Evolutionary conservation across 148 eudicot species (phyloP).

Genomic region (Arbutus unedo): DNA sequence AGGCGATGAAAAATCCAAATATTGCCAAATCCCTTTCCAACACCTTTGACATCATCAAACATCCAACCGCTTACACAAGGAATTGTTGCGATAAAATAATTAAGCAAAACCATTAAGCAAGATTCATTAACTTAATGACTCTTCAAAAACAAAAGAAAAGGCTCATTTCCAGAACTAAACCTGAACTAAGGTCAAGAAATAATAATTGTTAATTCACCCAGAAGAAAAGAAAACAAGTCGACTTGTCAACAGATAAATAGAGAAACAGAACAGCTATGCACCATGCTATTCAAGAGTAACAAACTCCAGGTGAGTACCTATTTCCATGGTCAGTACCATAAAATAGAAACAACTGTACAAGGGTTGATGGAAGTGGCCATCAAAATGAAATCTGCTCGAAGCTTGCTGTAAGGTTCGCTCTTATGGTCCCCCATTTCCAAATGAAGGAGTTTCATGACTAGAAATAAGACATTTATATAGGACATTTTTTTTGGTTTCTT

Average conservation of each 20-base stretch:
- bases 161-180: neutral
- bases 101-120: neutral
- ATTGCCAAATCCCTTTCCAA: constrained; percentile 92
- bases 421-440: too few species aligned
- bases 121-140: too few species aligned
- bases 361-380: neutral
- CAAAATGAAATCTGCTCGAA: neutral
- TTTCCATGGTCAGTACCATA: neutral
- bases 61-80: constrained; percentile 10
- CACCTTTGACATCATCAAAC: constrained; percentile 33
- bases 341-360: neutral
- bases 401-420: neutral
- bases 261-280: neutral
- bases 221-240: neutral
- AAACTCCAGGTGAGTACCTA: neutral
- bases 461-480: too few species aligned
- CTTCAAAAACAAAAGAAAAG: neutral
- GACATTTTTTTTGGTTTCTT: too few species aligned
- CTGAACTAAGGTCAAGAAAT: neutral
- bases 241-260: neutral
- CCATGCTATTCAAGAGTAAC: neutral
- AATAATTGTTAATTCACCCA: neutral
- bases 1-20: constrained; percentile 92
- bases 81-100: neutral
- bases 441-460: too few species aligned